Percentiles rank a stretch among this genome's conserved stretches.
phyloP scores from a whole-genome alignment of 768 basidiomycete genomes.

The Boletus coccyginus region DNA sequence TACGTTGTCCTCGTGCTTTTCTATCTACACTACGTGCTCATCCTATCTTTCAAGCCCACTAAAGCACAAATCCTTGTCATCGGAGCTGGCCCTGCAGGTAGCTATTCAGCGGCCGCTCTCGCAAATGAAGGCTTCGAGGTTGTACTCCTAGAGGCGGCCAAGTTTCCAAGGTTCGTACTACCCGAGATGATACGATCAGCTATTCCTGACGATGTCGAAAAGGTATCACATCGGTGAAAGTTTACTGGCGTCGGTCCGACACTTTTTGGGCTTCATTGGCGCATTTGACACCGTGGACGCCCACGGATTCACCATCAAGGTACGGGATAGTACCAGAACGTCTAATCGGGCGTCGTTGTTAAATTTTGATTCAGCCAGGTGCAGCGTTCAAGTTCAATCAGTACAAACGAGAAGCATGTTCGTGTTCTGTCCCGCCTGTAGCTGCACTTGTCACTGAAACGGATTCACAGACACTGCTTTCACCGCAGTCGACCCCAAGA shows the following conservation, averaged over 20 bases:
- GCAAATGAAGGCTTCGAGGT: slow-evolving; percentile 13
- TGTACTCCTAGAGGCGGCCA: slow-evolving; percentile 9
- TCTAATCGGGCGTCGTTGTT: neutral
- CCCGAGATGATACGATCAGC: neutral
- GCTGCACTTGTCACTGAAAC: neutral
- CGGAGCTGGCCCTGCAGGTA: slow-evolving; percentile 13
- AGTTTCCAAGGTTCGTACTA: slow-evolving; percentile 9
- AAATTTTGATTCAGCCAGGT: slow-evolving; percentile 1
- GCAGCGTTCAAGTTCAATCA: slow-evolving; percentile 12
- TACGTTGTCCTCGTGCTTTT: too few species aligned
- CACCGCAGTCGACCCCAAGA: neutral
- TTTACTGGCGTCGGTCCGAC: slow-evolving; percentile 5
- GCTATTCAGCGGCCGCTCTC: slow-evolving; percentile 8
- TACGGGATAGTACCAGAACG: neutral
- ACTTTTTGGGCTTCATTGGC: slow-evolving; percentile 8
- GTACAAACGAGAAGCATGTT: slow-evolving; percentile 15
- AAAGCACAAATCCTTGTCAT: slow-evolving; percentile 8
- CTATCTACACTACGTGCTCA: too few species aligned
- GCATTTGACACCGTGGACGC: slow-evolving; percentile 5
- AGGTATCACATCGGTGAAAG: slow-evolving; percentile 20
- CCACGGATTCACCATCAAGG: slow-evolving; percentile 11
- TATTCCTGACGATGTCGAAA: neutral
- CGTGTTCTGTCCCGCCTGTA: neutral
- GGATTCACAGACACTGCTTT: slow-evolving; percentile 7
- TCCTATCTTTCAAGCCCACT: too few species aligned